Conservation (phyloP, 208 protist species). For the Giardia muris region DNA sequence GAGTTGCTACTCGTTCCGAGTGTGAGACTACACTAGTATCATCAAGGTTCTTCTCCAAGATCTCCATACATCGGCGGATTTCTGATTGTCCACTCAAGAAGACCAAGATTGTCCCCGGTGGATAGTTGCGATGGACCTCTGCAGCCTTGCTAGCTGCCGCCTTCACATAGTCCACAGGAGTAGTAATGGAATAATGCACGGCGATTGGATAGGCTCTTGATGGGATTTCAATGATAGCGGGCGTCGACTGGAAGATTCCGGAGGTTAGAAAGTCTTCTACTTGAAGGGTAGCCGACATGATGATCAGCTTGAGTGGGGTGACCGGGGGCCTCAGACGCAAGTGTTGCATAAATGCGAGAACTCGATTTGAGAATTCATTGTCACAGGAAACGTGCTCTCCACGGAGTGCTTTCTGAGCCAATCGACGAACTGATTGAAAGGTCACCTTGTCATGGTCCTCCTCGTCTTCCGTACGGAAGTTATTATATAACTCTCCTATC, state of each 20-base stretch:
- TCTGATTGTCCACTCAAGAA: slow-evolving; percentile 9
- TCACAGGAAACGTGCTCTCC: not conserved
- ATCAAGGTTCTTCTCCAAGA: not conserved
- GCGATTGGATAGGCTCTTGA: not conserved
- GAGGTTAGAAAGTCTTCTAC: not conserved
- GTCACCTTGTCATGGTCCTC: not conserved
- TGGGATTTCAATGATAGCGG: not conserved
- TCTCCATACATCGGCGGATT: not conserved
- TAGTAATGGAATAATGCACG: not conserved
- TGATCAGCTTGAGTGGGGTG: slow-evolving; percentile 27
- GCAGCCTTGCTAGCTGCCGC: not conserved
- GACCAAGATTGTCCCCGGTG: not conserved
- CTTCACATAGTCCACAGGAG: not conserved
- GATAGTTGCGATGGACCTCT: not conserved
- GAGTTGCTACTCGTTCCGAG: too few relatives aligned
- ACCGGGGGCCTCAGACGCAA: not conserved
- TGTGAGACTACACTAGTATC: too few relatives aligned
- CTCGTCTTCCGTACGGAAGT: not conserved
- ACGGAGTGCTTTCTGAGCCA: not conserved
- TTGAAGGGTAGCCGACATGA: slow-evolving; percentile 20
- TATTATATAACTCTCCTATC: not conserved
- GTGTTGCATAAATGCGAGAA: not conserved
- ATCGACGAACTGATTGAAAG: not conserved
- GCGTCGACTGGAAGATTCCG: not conserved
- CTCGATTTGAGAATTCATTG: not conserved